Evolutionary conservation across 345 rosid genomes (phyloP), one percentile per base, ranked within the genome.

Genomic region (Isatis tinctoria): DNA sequence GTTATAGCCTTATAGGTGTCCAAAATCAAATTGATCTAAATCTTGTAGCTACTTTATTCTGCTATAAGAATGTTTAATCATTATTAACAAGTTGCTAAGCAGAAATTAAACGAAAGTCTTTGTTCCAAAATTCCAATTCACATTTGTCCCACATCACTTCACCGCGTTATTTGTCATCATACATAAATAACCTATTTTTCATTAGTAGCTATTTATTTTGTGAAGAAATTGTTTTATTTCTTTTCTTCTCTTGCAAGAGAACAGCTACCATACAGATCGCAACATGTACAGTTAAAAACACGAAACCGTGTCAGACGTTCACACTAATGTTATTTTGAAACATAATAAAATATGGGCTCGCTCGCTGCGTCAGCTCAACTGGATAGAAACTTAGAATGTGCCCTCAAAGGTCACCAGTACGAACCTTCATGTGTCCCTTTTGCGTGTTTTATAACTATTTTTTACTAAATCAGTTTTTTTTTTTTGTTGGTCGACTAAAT

Each of bases 131-230:
- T 20, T 45, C 5, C 53, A 36, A 14, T 76, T 76, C 80, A 76
- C 75, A 76, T 70, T 35, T 69, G 65, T 62, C 74, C 60, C 52
- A 62, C 70, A 63, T 76, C 64, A 63, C 75, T 70, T 70, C 60
- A 27, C 79, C 75, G 75, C 75, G 75, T 70, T 63, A 53, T 52
- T 62, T 61, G 33, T 53, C 63, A 61, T 68, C 36, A 52, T 35
- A 69, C 52, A 40, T 41, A 49, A 22, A 58, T 13, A 44, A 16
- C 13, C 2, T 27, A 12, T n/a, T 60, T 13, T 47, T 39, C 68
- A 20, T 32, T 13, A 40, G 61, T 18, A 27, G 49, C 43, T 20
- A 14, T 64, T 14, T 20, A n/a, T 30, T 53, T 60, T 35, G 35
- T 47, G 26, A 20, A 63, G 11, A 20, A 14, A 6, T 6, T 12